Evolutionary conservation across 1,139 yeast genomes (phyloP).

Genomic region (Hanseniaspora gamundiae): DNA sequence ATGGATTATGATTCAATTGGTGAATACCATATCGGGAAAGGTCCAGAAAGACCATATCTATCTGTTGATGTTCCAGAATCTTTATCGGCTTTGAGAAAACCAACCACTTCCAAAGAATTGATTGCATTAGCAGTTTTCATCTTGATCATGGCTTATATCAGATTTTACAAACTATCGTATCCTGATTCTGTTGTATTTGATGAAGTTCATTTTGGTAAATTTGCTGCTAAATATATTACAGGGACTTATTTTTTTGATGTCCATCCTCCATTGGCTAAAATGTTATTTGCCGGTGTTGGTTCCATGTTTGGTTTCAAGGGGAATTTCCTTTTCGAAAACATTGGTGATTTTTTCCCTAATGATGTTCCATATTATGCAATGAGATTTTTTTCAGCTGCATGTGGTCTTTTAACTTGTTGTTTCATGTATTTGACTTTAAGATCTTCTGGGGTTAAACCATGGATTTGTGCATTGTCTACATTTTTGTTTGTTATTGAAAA

Average conservation of each 20-base stretch:
- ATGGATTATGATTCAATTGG: slow-evolving; percentile 32
- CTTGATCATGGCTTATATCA: slow-evolving; percentile 41
- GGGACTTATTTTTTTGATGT: slow-evolving; percentile 82
- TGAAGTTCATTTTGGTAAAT: slow-evolving; percentile 79
- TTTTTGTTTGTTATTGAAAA: slow-evolving; percentile 68
- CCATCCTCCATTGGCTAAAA: slow-evolving; percentile 88
- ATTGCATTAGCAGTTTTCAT: slow-evolving; percentile 37
- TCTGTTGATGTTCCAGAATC: slow-evolving; percentile 34
- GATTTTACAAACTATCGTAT: slow-evolving; percentile 46
- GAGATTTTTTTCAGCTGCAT: slow-evolving; percentile 75
- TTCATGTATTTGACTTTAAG: slow-evolving; percentile 72
- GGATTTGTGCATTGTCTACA: slow-evolving; percentile 57
- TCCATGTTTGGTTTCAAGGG: slow-evolving; percentile 67
- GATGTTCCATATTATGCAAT: slow-evolving; percentile 63
- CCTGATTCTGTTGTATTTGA: slow-evolving; percentile 88
- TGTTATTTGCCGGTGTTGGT: slow-evolving; percentile 73
- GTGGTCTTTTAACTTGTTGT: slow-evolving; percentile 72
- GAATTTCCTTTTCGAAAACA: slow-evolving; percentile 55
- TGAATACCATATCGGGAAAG: slow-evolving; percentile 29
- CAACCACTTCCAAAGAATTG: slow-evolving; percentile 27
- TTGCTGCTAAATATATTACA: slow-evolving; percentile 60
- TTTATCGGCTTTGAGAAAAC: slow-evolving; percentile 29
- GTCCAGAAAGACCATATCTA: slow-evolving; percentile 29
- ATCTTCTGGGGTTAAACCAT: slow-evolving; percentile 76
- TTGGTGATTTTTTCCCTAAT: slow-evolving; percentile 52